A percentile compares a stretch with the other conserved stretches of the same genome.
Evolutionary conservation across 768 basidiomycete genomes (phyloP).

Genomic region (Hemileccinum rubropunctum): DNA sequence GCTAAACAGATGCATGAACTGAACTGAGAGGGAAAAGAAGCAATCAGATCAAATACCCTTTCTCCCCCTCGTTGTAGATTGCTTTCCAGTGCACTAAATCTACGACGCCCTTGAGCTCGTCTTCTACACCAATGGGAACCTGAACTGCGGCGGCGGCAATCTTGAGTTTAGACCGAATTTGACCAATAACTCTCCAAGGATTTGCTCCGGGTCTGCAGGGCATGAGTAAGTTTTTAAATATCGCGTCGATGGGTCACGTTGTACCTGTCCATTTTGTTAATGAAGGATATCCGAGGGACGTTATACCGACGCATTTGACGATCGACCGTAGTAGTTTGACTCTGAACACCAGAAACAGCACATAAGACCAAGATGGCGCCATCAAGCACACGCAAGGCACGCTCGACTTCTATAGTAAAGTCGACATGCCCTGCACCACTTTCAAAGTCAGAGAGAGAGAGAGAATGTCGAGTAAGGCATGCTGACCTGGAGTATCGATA

Average conservation of each 20-base stretch:
- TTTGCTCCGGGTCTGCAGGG: slow-evolving; percentile 84
- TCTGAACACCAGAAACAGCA: slow-evolving; percentile 95
- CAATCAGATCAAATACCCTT: slow-evolving; percentile 63
- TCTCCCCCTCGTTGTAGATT: slow-evolving; percentile 90
- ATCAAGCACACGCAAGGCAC: slow-evolving; percentile 92
- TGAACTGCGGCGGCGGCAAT: slow-evolving; percentile 95
- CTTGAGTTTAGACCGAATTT: slow-evolving; percentile 87
- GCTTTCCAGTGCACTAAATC: slow-evolving; percentile 95
- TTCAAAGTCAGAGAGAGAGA: not conserved
- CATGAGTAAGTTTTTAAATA: not conserved
- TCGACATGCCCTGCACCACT: slow-evolving; percentile 86
- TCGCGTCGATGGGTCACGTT: not conserved
- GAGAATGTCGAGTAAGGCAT: too few relatives aligned
- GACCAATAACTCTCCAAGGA: slow-evolving; percentile 91
- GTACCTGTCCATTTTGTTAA: slow-evolving; percentile 98
- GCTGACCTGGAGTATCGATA: slow-evolving; percentile 91
- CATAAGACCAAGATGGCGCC: slow-evolving; percentile 96
- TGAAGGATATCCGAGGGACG: slow-evolving; percentile 92
- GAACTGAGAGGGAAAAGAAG: not conserved
- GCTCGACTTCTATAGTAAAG: slow-evolving; percentile 98
- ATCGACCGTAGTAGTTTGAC: slow-evolving; percentile 98
- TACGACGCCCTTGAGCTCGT: slow-evolving; percentile 85
- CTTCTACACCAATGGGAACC: slow-evolving; percentile 90
- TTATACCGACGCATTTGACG: slow-evolving; percentile 97
- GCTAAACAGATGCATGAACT: slow-evolving; percentile 37